These are phyloP conservation scores for Leccinum obscurum DNA, from an alignment of 768 basidiomycete species.

Conservation along the genomic window DNA sequence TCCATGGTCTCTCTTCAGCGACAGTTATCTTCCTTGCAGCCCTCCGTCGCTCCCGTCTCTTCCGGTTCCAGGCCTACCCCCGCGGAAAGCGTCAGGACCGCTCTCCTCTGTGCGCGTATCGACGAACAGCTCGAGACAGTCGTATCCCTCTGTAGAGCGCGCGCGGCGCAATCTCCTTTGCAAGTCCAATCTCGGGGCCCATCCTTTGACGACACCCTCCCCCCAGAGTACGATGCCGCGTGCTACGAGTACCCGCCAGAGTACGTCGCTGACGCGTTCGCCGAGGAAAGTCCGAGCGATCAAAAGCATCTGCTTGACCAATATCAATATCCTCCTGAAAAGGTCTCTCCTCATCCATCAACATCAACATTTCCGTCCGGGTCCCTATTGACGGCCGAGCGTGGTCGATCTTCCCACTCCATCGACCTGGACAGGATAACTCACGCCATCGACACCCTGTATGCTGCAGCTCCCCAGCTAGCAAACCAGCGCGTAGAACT, in stretches of 20 bases:
- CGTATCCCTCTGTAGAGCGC: constrained; percentile 63
- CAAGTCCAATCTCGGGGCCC: constrained; percentile 36
- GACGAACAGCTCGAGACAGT: constrained; percentile 74
- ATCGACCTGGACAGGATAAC: constrained; percentile 85
- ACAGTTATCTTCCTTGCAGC: constrained; percentile 67
- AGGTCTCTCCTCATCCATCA: constrained; percentile 10
- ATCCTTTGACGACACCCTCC: constrained; percentile 37
- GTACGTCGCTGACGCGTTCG: constrained; percentile 20
- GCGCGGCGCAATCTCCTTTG: constrained; percentile 34
- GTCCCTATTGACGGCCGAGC: constrained; percentile 1
- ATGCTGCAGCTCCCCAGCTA: constrained; percentile 83
- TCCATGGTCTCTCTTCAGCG: constrained; percentile 63
- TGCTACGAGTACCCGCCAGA: constrained; percentile 29
- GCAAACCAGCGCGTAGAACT: constrained; percentile 94
- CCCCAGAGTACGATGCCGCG: constrained; percentile 54
- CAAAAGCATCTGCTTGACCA: constrained; percentile 12
- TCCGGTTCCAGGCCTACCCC: constrained; percentile 35
- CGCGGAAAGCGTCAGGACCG: constrained; percentile 52
- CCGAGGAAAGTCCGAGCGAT: constrained; percentile 10
- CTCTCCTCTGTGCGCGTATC: constrained; percentile 73
- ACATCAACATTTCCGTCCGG: background rate
- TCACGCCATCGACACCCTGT: constrained; percentile 86
- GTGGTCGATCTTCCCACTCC: constrained; percentile 37
- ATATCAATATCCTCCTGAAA: constrained; percentile 26
- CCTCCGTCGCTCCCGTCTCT: constrained; percentile 22